Percentiles rank a stretch among this genome's conserved stretches.
Conservation (phyloP, 495 filamentous ascomycete genomes). For the Penicillium canariense region DNA sequence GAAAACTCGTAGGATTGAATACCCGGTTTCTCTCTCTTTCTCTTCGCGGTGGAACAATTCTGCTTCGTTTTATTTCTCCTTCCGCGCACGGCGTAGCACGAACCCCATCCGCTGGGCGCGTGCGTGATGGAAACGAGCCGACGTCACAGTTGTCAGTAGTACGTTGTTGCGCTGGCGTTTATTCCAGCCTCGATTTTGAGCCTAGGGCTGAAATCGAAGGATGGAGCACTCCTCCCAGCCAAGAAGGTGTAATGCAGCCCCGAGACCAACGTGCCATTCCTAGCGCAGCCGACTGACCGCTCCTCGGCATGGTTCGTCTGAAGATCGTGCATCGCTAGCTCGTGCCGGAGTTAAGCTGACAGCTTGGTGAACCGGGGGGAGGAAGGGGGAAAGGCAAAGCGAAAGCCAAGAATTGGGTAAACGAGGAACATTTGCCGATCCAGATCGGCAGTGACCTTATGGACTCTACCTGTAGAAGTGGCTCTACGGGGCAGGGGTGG, state of each 20-base stretch:
- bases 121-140: slow-evolving; percentile 1
- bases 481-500: background rate
- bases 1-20: background rate
- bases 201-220: background rate
- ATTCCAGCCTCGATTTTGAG: background rate
- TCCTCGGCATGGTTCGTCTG: slow-evolving; percentile 5
- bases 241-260: background rate
- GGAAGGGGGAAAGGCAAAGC: background rate
- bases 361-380: background rate
- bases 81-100: slow-evolving; percentile 1
- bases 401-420: background rate
- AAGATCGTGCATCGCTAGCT: background rate
- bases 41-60: background rate
- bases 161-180: background rate
- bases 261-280: background rate
- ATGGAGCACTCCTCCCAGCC: background rate
- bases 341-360: background rate
- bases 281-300: slow-evolving; percentile 7
- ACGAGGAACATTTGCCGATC: background rate
- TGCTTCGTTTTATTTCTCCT: background rate
- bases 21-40: background rate
- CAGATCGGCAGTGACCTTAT: background rate
- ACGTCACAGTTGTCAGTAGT: background rate
- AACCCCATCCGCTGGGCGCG: slow-evolving; percentile 4
- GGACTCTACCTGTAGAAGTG: too few relatives aligned